Conservation (phyloP, 2,329 filamentous ascomycete genomes). For the Ophiocordyceps australis region DNA sequence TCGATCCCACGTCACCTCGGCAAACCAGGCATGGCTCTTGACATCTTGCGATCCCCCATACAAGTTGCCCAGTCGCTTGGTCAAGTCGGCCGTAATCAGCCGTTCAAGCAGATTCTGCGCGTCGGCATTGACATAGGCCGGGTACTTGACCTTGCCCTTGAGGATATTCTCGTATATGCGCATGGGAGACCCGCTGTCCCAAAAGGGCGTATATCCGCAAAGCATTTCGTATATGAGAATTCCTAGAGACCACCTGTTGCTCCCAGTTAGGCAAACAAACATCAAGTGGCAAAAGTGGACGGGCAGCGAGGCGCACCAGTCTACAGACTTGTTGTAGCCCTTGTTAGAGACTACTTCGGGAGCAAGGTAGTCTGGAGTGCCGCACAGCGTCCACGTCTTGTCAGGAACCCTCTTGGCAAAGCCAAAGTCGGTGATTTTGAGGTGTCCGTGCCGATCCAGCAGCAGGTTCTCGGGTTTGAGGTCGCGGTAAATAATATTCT, state of each 20-base stretch:
- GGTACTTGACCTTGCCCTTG: constrained; percentile 89
- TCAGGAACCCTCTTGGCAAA: constrained; percentile 97
- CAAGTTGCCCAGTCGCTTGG: constrained; percentile 86
- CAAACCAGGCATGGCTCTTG: constrained; percentile 91
- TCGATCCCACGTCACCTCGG: constrained; percentile 94
- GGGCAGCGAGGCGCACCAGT: constrained; percentile 93
- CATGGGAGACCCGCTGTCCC: constrained; percentile 94
- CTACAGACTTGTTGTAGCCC: constrained; percentile 98
- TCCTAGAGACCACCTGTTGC: constrained; percentile 88
- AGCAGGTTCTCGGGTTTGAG: constrained; percentile 90
- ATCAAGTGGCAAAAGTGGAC: too few species aligned
- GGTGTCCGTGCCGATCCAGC: constrained; percentile 78
- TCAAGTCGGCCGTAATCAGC: constrained; percentile 86
- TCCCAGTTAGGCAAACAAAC: too few species aligned
- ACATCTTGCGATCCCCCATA: constrained; percentile 83
- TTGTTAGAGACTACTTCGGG: constrained; percentile 98
- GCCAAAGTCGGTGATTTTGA: constrained; percentile 97
- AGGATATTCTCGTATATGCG: constrained; percentile 99
- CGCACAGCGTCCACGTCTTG: constrained; percentile 97
- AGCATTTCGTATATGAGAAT: constrained; percentile 99
- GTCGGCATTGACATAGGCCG: constrained; percentile 85
- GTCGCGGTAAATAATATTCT: constrained; percentile 95
- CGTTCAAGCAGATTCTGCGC: constrained; percentile 84
- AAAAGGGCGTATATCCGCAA: constrained; percentile 96
- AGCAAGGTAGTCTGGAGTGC: constrained; percentile 91